Conservation (phyloP, 495 filamentous ascomycete genomes). For the Penicillium bialowiezense region DNA sequence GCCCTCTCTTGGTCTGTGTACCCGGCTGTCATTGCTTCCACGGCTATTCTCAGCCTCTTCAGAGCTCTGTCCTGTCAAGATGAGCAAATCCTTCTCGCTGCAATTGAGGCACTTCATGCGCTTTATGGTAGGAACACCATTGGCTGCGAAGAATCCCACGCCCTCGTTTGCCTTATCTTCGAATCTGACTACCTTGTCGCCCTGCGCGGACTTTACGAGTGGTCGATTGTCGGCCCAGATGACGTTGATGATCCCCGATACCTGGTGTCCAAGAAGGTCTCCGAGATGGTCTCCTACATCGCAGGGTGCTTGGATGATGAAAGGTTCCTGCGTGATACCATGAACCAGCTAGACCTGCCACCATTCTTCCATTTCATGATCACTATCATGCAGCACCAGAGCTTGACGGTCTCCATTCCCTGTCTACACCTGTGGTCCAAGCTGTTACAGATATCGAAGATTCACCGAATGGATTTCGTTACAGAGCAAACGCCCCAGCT, state of each 20-base stretch:
- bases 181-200: slow-evolving; percentile 64
- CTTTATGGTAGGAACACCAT: slow-evolving; percentile 74
- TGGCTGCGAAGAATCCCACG: slow-evolving; percentile 73
- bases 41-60: slow-evolving; percentile 69
- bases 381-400: slow-evolving; percentile 75
- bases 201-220: slow-evolving; percentile 74
- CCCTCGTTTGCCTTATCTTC: slow-evolving; percentile 77
- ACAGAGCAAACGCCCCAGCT: slow-evolving; percentile 68
- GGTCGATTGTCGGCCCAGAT: slow-evolving; percentile 73
- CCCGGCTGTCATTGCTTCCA: slow-evolving; percentile 67
- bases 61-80: slow-evolving; percentile 69
- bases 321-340: slow-evolving; percentile 53
- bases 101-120: slow-evolving; percentile 77
- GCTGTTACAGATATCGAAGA: slow-evolving; percentile 63
- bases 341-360: slow-evolving; percentile 59
- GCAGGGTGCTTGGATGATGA: slow-evolving; percentile 80
- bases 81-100: slow-evolving; percentile 73
- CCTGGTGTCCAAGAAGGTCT: slow-evolving; percentile 85
- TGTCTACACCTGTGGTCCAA: slow-evolving; percentile 86
- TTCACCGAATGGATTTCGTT: slow-evolving; percentile 65
- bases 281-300: slow-evolving; percentile 86
- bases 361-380: slow-evolving; percentile 78
- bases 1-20: slow-evolving; percentile 81
- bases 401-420: slow-evolving; percentile 88
- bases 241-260: slow-evolving; percentile 91